A percentile compares a stretch with the other conserved stretches of the same genome.
These are phyloP conservation scores for Penicillium daleae DNA, from an alignment of 495 filamentous ascomycete species.

Conservation along the genomic window DNA sequence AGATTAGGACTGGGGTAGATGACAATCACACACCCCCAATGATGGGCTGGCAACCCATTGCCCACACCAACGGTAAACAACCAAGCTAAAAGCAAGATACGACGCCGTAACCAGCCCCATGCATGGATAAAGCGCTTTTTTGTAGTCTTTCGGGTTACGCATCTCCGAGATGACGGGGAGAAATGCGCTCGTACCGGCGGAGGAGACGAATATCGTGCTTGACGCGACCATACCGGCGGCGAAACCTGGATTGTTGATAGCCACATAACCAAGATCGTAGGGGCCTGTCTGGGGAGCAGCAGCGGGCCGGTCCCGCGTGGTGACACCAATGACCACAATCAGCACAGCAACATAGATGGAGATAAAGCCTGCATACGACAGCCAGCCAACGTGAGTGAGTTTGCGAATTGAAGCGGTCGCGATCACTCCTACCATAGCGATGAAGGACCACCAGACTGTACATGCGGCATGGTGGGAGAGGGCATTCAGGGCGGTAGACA, in stretches of 20 bases:
- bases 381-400: slow-evolving; percentile 46
- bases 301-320: slow-evolving; percentile 41
- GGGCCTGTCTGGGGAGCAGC: slow-evolving; percentile 36
- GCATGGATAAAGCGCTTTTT: slow-evolving; percentile 63
- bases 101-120: slow-evolving; percentile 63
- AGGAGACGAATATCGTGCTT: slow-evolving; percentile 28
- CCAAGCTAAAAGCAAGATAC: slow-evolving; percentile 53
- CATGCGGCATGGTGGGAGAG: slow-evolving; percentile 52
- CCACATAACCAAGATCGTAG: slow-evolving; percentile 50
- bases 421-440: slow-evolving; percentile 66
- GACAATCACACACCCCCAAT: slow-evolving; percentile 46
- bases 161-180: slow-evolving; percentile 77
- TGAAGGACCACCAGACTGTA: slow-evolving; percentile 47
- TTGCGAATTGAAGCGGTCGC: slow-evolving; percentile 42
- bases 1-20: not conserved
- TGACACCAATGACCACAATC: slow-evolving; percentile 53
- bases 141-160: slow-evolving; percentile 65
- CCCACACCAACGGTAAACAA: slow-evolving; percentile 73
- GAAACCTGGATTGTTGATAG: slow-evolving; percentile 35
- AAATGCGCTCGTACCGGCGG: slow-evolving; percentile 65
- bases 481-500: slow-evolving; percentile 54
- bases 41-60: slow-evolving; percentile 68
- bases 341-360: slow-evolving; percentile 51
- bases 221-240: slow-evolving; percentile 39
- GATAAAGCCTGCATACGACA: slow-evolving; percentile 47